Percentiles rank a stretch among this genome's conserved stretches.
phyloP scores from a whole-genome alignment of 768 basidiomycete genomes.

The Sarcodon sp. region DNA sequence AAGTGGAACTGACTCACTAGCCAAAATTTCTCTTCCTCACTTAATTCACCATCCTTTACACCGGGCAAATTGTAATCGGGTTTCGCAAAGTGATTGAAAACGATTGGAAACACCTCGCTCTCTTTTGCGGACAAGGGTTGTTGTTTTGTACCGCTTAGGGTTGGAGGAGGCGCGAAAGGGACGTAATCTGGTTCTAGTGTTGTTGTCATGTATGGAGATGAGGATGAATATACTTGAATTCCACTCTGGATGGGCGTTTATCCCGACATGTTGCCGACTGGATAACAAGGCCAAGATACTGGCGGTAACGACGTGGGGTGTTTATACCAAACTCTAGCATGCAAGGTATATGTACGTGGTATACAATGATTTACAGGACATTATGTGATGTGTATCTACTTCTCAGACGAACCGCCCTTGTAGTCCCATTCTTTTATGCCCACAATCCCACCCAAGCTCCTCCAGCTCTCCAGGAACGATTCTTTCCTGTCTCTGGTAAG shows the following conservation, averaged over 20 bases:
- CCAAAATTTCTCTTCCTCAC: constrained; percentile 69
- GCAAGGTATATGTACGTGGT: too few relatives aligned
- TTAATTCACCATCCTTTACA: constrained; percentile 27
- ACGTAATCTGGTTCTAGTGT: background rate
- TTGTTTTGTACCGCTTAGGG: background rate
- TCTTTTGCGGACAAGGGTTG: constrained; percentile 13
- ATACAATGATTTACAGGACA: too few relatives aligned
- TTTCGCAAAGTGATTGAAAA: constrained; percentile 48
- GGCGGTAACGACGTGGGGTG: too few relatives aligned
- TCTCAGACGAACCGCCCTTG: constrained; percentile 22
- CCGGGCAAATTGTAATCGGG: constrained; percentile 38
- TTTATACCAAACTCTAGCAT: too few relatives aligned
- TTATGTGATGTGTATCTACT: too few relatives aligned
- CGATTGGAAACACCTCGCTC: constrained; percentile 35
- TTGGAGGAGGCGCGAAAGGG: background rate
- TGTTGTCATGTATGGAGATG: background rate
- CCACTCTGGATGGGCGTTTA: too few relatives aligned
- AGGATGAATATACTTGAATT: too few relatives aligned
- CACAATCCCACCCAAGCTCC: constrained; percentile 47
- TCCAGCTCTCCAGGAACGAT: constrained; percentile 50
- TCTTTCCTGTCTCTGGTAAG: constrained; percentile 38
- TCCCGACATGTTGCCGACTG: too few relatives aligned
- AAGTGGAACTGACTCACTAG: constrained; percentile 27
- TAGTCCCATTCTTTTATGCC: constrained; percentile 76
- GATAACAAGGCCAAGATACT: too few relatives aligned